These are phyloP conservation scores for Cavenderia fasciculata DNA, from an alignment of 78 protist species.

Conservation along the genomic window DNA sequence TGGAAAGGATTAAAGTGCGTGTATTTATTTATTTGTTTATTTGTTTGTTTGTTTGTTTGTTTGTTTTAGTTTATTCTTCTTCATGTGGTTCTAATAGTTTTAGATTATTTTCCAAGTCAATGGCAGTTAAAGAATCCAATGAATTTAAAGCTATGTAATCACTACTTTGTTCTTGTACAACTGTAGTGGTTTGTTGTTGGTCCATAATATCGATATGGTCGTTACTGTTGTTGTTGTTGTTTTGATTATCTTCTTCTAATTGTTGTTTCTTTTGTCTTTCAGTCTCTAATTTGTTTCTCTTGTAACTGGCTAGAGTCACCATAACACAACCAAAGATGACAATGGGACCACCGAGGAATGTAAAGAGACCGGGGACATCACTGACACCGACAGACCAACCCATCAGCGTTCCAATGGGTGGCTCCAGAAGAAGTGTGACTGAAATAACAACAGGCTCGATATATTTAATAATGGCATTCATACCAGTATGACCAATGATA, in stretches of 20 bases:
- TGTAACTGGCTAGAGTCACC: conserved; percentile 6
- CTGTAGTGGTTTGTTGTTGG: no score
- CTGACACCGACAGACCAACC: conserved; percentile 45
- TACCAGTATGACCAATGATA: conserved; percentile 75
- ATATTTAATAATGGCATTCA: conserved; percentile 54
- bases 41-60: no score
- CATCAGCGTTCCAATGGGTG: conserved; percentile 80
- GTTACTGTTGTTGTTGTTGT: background rate
- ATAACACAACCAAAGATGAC: conserved; percentile 33
- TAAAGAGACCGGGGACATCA: conserved; percentile 35
- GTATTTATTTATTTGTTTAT: no score
- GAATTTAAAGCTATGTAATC: no score
- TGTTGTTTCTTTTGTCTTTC: background rate
- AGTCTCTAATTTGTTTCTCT: background rate
- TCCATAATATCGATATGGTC: no score
- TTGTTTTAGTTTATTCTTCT: no score
- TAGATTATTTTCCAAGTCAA: no score
- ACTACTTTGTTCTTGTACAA: no score
- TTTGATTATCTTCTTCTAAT: no score
- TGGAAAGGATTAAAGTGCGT: no score
- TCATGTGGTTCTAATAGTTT: no score
- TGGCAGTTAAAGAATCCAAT: no score
- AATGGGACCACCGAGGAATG: conserved; percentile 64
- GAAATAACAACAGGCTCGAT: conserved; percentile 80
- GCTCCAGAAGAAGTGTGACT: conserved; percentile 73